phyloP scores from a whole-genome alignment of 2,329 filamentous ascomycete species.

The Alternaria metachromatica region DNA sequence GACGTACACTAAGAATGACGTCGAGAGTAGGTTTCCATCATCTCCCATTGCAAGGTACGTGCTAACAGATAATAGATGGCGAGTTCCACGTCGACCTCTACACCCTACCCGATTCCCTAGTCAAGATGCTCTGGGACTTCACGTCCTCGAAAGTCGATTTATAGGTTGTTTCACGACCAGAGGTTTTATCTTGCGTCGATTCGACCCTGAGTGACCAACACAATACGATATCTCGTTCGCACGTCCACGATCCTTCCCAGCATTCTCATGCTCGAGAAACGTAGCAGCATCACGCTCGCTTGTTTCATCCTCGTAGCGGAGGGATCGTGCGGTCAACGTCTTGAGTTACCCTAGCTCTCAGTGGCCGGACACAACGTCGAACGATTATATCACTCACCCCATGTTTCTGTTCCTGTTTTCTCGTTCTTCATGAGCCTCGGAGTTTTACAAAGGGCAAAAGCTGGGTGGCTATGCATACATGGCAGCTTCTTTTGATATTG shows the following conservation, averaged over 20 bases:
- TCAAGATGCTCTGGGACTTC: conserved; percentile 97
- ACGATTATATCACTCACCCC: neutral
- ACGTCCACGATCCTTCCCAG: neutral
- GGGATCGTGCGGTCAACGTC: neutral
- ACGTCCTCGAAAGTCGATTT: conserved; percentile 51
- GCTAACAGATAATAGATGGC: conserved; percentile 66
- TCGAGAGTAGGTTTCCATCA: conserved; percentile 75
- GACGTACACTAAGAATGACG: conserved; percentile 96
- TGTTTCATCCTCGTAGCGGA: neutral
- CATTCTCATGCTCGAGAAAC: neutral
- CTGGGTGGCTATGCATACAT: conserved; percentile 1
- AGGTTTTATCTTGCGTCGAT: neutral
- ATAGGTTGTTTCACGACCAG: conserved; percentile 21
- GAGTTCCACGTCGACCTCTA: conserved; percentile 99
- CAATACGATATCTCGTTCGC: neutral
- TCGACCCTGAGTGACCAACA: neutral
- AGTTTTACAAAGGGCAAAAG: conserved; percentile 6
- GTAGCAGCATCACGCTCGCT: neutral
- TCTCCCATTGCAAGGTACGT: neutral
- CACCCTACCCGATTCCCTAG: conserved; percentile 87
- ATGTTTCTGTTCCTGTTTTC: neutral
- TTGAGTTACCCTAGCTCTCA: neutral
- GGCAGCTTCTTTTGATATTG: neutral
- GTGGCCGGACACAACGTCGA: neutral
- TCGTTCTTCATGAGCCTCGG: conserved; percentile 11